These are phyloP conservation scores for Blattamonas nauphoetae DNA, from an alignment of 78 protist species.

Conservation along the genomic window DNA sequence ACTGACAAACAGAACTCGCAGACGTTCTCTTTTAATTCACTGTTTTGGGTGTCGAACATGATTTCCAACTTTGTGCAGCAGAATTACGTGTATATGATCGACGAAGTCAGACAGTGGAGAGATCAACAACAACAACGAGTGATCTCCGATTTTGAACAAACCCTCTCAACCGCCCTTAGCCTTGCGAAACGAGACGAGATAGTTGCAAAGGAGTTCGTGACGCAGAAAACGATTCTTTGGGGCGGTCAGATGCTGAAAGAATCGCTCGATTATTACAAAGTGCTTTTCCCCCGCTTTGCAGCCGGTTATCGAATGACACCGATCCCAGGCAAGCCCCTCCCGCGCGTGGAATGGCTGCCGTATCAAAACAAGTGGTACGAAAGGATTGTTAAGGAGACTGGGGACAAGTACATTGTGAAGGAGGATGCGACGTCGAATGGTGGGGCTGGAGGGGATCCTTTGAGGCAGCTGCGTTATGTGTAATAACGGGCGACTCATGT, in stretches of 20 bases:
- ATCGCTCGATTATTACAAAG: neutral
- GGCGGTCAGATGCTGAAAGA: neutral
- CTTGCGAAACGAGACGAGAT: neutral
- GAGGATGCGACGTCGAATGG: no score
- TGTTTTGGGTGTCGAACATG: conserved; percentile 7
- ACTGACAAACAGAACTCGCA: no score
- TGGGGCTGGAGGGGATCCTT: no score
- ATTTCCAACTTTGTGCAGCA: neutral
- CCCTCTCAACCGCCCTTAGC: no score
- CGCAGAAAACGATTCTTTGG: neutral
- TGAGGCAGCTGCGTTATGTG: no score
- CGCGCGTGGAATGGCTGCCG: neutral
- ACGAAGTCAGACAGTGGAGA: neutral
- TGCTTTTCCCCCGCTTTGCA: neutral
- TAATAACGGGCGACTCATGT: no score
- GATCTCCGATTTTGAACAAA: neutral
- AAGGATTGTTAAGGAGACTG: neutral
- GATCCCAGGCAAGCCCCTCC: neutral
- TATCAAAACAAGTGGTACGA: neutral
- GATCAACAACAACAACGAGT: neutral
- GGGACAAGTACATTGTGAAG: neutral
- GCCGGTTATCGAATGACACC: neutral
- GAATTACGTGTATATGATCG: neutral
- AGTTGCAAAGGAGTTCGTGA: neutral
- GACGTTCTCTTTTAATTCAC: neutral